A percentile compares a stretch with the other conserved stretches of the same genome.
Conservation (phyloP, 2,329 filamentous ascomycete species). For the Colletotrichum lini region DNA sequence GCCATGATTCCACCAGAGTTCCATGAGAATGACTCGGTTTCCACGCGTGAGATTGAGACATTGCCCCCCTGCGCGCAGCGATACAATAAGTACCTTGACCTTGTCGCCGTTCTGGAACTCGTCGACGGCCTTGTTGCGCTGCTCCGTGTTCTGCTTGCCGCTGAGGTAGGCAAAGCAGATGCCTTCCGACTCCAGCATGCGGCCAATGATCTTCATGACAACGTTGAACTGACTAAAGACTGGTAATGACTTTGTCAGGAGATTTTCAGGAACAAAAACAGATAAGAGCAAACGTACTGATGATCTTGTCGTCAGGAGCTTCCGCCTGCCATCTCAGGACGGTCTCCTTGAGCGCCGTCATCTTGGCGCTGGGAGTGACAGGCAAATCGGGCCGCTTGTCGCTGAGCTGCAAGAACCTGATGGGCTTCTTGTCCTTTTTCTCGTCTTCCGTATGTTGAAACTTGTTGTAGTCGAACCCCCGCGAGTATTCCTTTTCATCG, state of each 20-base stretch:
- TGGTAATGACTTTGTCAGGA: slow-evolving; percentile 20
- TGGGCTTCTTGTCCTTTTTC: slow-evolving; percentile 1
- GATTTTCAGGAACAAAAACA: neutral
- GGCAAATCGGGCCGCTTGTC: neutral
- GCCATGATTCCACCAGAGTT: slow-evolving; percentile 73
- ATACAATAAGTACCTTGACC: slow-evolving; percentile 49
- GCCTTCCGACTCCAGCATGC: slow-evolving; percentile 49
- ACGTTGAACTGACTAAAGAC: slow-evolving; percentile 55
- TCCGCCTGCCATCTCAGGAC: slow-evolving; percentile 52
- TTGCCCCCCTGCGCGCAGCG: slow-evolving; percentile 53
- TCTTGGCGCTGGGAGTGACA: slow-evolving; percentile 50
- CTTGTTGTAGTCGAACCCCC: neutral
- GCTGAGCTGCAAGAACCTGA: slow-evolving; percentile 20
- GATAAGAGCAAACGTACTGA: slow-evolving; percentile 48
- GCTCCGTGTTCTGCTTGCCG: slow-evolving; percentile 44
- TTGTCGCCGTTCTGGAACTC: slow-evolving; percentile 44
- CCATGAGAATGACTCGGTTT: slow-evolving; percentile 68
- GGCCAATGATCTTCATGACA: slow-evolving; percentile 53
- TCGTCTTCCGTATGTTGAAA: slow-evolving; percentile 6
- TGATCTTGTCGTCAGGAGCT: slow-evolving; percentile 55
- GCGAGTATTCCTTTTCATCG: neutral
- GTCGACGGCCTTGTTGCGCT: slow-evolving; percentile 43
- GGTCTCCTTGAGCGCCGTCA: slow-evolving; percentile 50
- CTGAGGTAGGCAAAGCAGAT: slow-evolving; percentile 57
- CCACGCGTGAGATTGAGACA: slow-evolving; percentile 58